These are phyloP conservation scores for Fusarium mexicanum DNA, from an alignment of 2,329 filamentous ascomycete genomes.

Conservation along the genomic window DNA sequence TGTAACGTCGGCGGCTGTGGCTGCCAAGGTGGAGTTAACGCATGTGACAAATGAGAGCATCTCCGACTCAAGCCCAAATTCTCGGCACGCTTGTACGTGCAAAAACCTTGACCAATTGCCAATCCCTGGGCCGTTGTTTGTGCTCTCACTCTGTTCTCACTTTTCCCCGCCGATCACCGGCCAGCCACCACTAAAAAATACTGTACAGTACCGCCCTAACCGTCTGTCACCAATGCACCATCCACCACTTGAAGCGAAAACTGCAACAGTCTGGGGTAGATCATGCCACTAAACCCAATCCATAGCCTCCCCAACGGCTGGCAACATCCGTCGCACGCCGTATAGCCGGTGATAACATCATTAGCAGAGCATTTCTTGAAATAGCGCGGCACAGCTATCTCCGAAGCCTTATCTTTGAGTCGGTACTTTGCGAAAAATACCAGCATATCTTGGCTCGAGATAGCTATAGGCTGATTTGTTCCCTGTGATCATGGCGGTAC, in stretches of 20 bases:
- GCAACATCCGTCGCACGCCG: not conserved
- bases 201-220: not conserved
- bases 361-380: not conserved
- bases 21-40: not conserved
- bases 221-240: not conserved
- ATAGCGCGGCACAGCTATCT: not conserved
- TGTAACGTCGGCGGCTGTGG: not conserved
- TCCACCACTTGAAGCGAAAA: not conserved
- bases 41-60: not conserved
- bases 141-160: not conserved
- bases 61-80: not conserved
- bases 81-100: not conserved
- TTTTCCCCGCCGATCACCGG: constrained; percentile 1
- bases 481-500: constrained; percentile 20
- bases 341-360: constrained; percentile 1
- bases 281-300: not conserved
- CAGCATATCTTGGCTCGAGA: not conserved
- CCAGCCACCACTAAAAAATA: not conserved
- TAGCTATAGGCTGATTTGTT: not conserved
- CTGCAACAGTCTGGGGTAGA: constrained; percentile 5
- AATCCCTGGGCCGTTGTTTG: no score
- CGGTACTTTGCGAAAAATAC: not conserved
- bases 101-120: not conserved
- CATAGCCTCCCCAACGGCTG: not conserved
- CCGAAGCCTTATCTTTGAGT: constrained; percentile 11